phyloP scores from a whole-genome alignment of 805 yeast species.

The Ogataea allantospora region DNA sequence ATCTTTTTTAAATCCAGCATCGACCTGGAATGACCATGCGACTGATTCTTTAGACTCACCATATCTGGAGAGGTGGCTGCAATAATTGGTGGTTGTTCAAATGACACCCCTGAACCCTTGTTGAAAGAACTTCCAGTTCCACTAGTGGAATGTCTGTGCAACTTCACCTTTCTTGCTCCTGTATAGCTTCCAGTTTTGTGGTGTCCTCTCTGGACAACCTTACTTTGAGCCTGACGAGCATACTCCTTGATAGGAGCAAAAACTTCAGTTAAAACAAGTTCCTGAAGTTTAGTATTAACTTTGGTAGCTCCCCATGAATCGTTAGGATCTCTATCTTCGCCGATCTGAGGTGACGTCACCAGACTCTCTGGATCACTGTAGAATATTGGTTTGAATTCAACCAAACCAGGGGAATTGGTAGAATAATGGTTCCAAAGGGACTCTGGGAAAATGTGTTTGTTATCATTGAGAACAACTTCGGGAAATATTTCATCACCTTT shows the following conservation, averaged over 20 bases:
- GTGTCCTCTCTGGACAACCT: constrained; percentile 15
- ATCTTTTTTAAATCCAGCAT: constrained; percentile 23
- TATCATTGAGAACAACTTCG: constrained; percentile 90
- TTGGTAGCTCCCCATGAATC: constrained; percentile 56
- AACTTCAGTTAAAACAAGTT: constrained; percentile 68
- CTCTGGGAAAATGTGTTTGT: constrained; percentile 86
- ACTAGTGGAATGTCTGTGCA: constrained; percentile 31
- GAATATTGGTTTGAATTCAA: neutral
- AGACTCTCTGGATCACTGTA: constrained; percentile 11
- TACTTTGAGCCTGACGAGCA: constrained; percentile 24
- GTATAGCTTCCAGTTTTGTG: constrained; percentile 12
- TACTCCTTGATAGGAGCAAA: constrained; percentile 51
- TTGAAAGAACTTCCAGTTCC: constrained; percentile 19
- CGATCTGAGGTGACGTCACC: constrained; percentile 17
- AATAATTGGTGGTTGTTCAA: constrained; percentile 7
- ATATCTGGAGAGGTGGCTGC: too few species aligned
- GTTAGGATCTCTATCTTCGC: constrained; percentile 13
- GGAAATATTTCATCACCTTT: constrained; percentile 40
- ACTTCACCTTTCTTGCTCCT: constrained; percentile 11
- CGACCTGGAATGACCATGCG: constrained; percentile 21
- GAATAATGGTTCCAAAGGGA: constrained; percentile 64
- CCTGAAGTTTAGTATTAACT: constrained; percentile 69
- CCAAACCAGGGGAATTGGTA: constrained; percentile 16
- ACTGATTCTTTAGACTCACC: too few species aligned
- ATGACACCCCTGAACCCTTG: constrained; percentile 4